Evolutionary conservation across 768 basidiomycete species (phyloP).

Genomic region (Suillus fuscotomentosus): DNA sequence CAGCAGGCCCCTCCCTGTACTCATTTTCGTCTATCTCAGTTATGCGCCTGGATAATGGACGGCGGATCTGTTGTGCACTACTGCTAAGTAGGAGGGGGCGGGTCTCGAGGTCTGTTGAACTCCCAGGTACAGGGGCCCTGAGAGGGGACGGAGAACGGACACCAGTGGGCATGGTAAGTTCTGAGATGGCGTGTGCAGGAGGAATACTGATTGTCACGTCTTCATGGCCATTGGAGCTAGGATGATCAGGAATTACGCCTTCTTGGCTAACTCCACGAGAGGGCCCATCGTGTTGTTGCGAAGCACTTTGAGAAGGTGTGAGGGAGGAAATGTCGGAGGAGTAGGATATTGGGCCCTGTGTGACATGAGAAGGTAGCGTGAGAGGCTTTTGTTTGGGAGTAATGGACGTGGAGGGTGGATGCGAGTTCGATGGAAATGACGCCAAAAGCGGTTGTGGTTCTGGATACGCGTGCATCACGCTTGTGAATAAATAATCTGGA

Average conservation of each 20-base stretch:
- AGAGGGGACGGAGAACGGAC: conserved; percentile 7
- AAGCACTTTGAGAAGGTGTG: conserved; percentile 76
- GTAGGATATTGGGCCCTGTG: conserved; percentile 21
- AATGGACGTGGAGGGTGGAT: conserved; percentile 1
- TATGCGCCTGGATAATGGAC: conserved; percentile 26
- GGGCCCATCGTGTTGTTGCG: conserved; percentile 39
- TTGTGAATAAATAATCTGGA: background rate
- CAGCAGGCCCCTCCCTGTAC: background rate
- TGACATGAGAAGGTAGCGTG: conserved; percentile 8
- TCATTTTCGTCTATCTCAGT: conserved; percentile 23
- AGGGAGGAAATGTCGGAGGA: conserved; percentile 62
- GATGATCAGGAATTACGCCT: conserved; percentile 9
- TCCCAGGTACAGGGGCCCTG: background rate
- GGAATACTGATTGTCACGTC: conserved; percentile 22
- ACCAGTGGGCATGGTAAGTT: conserved; percentile 24
- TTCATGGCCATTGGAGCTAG: conserved; percentile 1
- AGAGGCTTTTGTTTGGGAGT: conserved; percentile 8
- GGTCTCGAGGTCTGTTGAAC: background rate
- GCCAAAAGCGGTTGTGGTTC: background rate
- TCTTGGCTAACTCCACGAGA: conserved; percentile 21
- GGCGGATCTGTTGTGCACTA: conserved; percentile 7
- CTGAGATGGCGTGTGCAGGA: conserved; percentile 27
- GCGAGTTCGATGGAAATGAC: conserved; percentile 7
- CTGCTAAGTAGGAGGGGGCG: conserved; percentile 4
- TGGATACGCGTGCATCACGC: background rate